These are phyloP conservation scores for Xylaria scruposa DNA, from an alignment of 495 filamentous ascomycete genomes.

Conservation along the genomic window DNA sequence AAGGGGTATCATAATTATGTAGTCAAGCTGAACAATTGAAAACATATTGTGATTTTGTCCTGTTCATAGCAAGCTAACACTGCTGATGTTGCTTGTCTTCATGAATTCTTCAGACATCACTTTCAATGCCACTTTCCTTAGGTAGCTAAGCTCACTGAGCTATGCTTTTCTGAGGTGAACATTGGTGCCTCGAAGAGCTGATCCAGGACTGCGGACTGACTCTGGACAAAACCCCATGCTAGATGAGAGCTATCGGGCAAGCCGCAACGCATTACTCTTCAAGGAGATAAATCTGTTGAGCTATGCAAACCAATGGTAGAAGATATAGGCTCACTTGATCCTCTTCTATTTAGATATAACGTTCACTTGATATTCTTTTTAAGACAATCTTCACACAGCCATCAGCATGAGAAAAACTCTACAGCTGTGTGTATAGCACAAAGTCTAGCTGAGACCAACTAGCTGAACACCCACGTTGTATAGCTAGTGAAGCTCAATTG, in stretches of 20 bases:
- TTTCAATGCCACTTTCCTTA: neutral
- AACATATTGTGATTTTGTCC: neutral
- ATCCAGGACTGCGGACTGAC: neutral
- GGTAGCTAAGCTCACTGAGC: neutral
- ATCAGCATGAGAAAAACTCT: neutral
- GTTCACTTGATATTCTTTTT: neutral
- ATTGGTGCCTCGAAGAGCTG: neutral
- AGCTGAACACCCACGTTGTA: neutral
- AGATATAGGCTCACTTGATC: neutral
- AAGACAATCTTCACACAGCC: neutral
- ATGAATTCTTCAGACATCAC: neutral
- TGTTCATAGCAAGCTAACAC: neutral
- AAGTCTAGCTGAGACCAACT: neutral
- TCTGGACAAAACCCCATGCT: neutral
- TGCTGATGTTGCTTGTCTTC: neutral
- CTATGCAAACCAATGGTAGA: neutral
- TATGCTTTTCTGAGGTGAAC: neutral
- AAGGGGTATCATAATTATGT: neutral
- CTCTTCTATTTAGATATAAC: neutral
- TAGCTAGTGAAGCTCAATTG: neutral
- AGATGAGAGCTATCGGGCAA: neutral
- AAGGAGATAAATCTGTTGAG: neutral
- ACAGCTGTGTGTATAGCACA: neutral
- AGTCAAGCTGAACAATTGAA: neutral
- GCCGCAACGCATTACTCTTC: neutral